Base-by-base conservation (phyloP, 495 filamentous ascomycete species). In the Sordaria brevicollis region DNA sequence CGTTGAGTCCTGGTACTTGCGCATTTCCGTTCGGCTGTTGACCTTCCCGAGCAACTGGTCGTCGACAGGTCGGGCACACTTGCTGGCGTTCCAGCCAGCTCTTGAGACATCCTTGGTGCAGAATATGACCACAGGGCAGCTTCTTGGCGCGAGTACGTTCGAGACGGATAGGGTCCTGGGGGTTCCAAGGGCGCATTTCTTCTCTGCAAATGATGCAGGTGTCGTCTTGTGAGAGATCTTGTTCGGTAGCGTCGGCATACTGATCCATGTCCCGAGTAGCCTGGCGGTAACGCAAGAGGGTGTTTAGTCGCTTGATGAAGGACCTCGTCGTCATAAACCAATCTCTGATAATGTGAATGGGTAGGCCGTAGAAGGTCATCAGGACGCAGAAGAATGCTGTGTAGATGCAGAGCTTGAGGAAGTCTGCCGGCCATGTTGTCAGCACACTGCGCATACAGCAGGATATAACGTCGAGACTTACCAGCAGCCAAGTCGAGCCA, bases 1-100 rank as follows among this genome's bases (percentile, higher is more conserved):
- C 75, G 17, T 79, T 67, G 36, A 80, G 77, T 0, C 78, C 75
- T 68, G 75, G 71, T n/a, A 76, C 78, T 6, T 74, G 71, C 34
- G 72, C 74, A 67, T 79, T 79, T 34, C 72, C 71, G 2, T 68
- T 70, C 3, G 71, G 66, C 41, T 72, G 76, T 65, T 72, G 68
- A 7, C 73, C 74, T 9, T 81, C 77, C 33, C 79, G 75, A 54
- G 91, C 80, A 35, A 99, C 96, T 25, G 95, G 87, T 35, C 92
- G 86, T 69, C 95, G 89, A 77, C 95, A 99, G 4, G 94, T 98
- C 11, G 95, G 95, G 79, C 95, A 99, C 29, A 95, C 93, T 78
- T 98, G 96, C 78, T 99, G 95, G 68, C 95, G 89, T 81, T 98
- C 95, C n/a, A 99, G 83, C 95, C 95, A 99, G 78, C 94, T 96